Conservation (phyloP, 129 eudicot species). For the Pseudognaphalium luteoalbum region DNA sequence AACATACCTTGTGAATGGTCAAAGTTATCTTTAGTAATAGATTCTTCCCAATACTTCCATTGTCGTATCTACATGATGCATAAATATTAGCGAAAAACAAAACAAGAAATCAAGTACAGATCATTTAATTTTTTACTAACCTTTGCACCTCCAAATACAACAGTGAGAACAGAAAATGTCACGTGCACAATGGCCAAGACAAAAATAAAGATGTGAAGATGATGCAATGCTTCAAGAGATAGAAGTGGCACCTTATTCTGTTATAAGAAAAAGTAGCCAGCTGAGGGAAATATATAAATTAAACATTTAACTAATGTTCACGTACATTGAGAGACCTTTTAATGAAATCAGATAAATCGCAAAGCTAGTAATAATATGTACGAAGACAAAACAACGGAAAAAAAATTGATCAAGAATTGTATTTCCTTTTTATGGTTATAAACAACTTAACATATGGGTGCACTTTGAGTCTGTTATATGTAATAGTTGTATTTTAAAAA, state of each 20-base stretch:
- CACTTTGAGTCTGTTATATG: not conserved
- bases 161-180: conserved; percentile 56
- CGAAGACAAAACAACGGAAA: not conserved
- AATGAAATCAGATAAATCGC: not conserved
- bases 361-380: not conserved
- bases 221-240: conserved; percentile 66
- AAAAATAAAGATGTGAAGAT: conserved; percentile 79
- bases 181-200: conserved; percentile 77
- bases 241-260: conserved; percentile 68
- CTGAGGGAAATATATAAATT: not conserved
- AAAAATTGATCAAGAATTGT: not conserved
- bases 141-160: conserved; percentile 59
- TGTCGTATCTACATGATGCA: conserved; percentile 49
- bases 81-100: not conserved
- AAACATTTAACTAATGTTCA: not conserved
- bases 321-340: not conserved
- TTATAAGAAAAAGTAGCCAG: not conserved
- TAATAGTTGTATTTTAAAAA: too few relatives aligned
- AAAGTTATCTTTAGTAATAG: conserved; percentile 31
- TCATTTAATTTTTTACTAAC: conserved; percentile 24
- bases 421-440: not conserved
- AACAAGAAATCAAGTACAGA: not conserved
- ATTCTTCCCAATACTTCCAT: conserved; percentile 76
- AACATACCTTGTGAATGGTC: conserved; percentile 32
- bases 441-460: not conserved